Evolutionary conservation across 2,329 filamentous ascomycete genomes (phyloP), one percentile per base, ranked within the genome.

Genomic region (Balansia obtecta): DNA sequence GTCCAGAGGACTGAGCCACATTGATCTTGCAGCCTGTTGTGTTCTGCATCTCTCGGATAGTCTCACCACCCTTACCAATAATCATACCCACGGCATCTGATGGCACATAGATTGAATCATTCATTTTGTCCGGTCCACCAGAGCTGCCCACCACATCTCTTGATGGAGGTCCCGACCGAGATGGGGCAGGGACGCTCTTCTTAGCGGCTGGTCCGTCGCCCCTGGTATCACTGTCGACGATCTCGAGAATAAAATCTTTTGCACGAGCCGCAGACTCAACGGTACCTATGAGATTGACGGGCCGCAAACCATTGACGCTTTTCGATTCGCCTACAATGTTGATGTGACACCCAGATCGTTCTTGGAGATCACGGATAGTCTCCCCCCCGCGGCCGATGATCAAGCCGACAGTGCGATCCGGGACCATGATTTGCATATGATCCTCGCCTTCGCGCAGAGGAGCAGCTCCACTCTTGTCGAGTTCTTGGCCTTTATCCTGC

Each of bases 81-180:
- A 95, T 95, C 89, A 95, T 95, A 53, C 89, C 89, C 50, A 95
- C 89, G 6, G 89, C 86, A 64, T 95, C 89, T 20, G 88, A 91
- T 12, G 89, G 89, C 10, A 95, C 88, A 57, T 81, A 83, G 55
- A 95, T 88, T 40, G 81, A 83, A 61, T 95, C 88, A 60, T 84
- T 89, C 60, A 86, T 77, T 71, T 90, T 91, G 57, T 86, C 84
- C 22, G 65, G 64, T 30, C 59, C 64, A 46, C 59, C 64, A 48
- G 27, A 48, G 20, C 58, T 59, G 45, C 60, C 64, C 10, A 58
- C 59, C 58, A 66, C 65, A 47, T 68, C 66, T 33, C 68, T 62
- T 12, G 58, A 52, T 12, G 62, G 57, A 22, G 40, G 60, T 51
- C 63, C 66, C 46, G 60, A 61, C 46, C 64, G 69, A 45, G 59